phyloP scores from a whole-genome alignment of 306 rosid species.

The Pueraria montana region DNA sequence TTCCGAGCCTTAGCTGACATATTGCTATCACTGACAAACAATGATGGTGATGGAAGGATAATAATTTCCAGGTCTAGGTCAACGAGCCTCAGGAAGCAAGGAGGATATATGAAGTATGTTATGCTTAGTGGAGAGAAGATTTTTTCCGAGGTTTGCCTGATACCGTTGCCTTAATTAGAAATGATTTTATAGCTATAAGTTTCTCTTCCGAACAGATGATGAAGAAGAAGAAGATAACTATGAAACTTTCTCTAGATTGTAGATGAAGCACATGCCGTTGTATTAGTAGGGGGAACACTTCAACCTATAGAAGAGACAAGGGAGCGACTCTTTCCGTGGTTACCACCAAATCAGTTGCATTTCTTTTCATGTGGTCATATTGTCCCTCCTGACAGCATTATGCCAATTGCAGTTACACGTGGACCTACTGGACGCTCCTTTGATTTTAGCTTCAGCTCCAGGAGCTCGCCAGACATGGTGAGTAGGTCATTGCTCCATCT shows the following conservation, averaged over 20 bases:
- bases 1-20: conserved; percentile 81
- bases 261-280: conserved; percentile 87
- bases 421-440: conserved; percentile 89
- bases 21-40: conserved; percentile 77
- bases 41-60: conserved; percentile 86
- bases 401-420: conserved; percentile 85
- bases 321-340: conserved; percentile 88
- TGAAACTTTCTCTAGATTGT: conserved; percentile 69
- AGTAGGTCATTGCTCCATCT: conserved; percentile 44
- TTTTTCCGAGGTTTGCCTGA: conserved; percentile 83
- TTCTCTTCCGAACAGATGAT: conserved; percentile 30
- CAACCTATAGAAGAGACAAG: conserved; percentile 95
- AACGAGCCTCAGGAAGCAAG: conserved; percentile 56
- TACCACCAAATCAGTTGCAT: conserved; percentile 69
- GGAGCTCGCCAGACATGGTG: conserved; percentile 76
- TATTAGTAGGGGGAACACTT: conserved; percentile 92
- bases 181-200: conserved; percentile 1
- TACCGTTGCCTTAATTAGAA: conserved; percentile 38
- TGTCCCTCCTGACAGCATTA: conserved; percentile 84
- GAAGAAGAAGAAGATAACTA: conserved; percentile 42
- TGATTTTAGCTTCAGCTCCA: conserved; percentile 86
- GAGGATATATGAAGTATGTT: conserved; percentile 83
- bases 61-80: conserved; percentile 74
- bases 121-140: conserved; percentile 94
- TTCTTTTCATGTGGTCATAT: conserved; percentile 94